Percentiles rank a stretch among this genome's conserved stretches.
Conservation (phyloP, 1,284 basidiomycete species). For the Prillingera fragicola region DNA sequence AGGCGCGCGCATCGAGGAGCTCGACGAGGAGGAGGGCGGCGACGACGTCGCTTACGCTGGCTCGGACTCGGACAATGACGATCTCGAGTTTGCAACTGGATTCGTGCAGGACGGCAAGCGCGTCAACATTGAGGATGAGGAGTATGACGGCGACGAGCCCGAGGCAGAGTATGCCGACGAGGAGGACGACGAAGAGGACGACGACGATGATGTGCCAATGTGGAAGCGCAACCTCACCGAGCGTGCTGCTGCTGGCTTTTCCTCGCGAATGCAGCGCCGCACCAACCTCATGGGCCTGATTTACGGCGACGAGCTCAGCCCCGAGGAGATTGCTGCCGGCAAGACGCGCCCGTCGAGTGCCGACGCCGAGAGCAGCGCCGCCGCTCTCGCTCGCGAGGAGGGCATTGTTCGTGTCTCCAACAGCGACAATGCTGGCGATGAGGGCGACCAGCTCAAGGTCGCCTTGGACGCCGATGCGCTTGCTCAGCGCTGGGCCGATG, state of each 20-base stretch:
- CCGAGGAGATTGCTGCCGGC: conserved; percentile 63
- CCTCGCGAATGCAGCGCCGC: conserved; percentile 50
- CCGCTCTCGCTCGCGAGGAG: conserved; percentile 53
- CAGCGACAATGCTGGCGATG: conserved; percentile 46
- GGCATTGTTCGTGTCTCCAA: conserved; percentile 68
- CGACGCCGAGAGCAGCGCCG: conserved; percentile 37
- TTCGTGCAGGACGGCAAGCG: conserved; percentile 49
- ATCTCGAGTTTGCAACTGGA: conserved; percentile 43
- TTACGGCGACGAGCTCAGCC: conserved; percentile 66
- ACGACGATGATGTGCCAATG: conserved; percentile 53
- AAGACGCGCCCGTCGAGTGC: conserved; percentile 40
- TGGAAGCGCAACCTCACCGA: conserved; percentile 74
- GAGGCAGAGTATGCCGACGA: conserved; percentile 51
- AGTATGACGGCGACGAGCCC: conserved; percentile 34
- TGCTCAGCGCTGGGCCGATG: conserved; percentile 69
- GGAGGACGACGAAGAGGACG: conserved; percentile 45
- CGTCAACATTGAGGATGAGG: conserved; percentile 42
- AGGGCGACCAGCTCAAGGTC: conserved; percentile 69
- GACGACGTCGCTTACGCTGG: conserved; percentile 65
- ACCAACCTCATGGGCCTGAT: conserved; percentile 83
- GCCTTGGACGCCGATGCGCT: conserved; percentile 53
- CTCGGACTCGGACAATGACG: conserved; percentile 59
- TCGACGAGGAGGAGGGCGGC: conserved; percentile 37
- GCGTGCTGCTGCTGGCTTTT: conserved; percentile 56
- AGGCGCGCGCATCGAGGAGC: conserved; percentile 38